These are phyloP conservation scores for Pseudonitzschia delicatissima DNA, from an alignment of 108 stramenopile genomes.

Conservation along the genomic window DNA sequence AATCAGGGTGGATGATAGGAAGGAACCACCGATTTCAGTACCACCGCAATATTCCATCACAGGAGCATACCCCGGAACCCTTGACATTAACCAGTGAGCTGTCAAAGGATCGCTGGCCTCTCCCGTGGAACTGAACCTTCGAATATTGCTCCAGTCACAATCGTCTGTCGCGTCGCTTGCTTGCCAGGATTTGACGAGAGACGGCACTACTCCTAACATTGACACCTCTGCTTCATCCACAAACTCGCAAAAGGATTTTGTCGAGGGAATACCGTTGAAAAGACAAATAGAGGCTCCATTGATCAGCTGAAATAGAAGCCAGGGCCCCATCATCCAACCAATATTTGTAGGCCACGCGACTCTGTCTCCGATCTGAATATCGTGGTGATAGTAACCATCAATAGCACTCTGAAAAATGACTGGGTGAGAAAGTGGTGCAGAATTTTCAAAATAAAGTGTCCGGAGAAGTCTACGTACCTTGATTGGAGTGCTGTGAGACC, in stretches of 20 bases:
- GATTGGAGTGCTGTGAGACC: slow-evolving; percentile 39
- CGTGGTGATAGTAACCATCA: slow-evolving; percentile 41
- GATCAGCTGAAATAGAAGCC: slow-evolving; percentile 40
- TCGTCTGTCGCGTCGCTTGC: slow-evolving; percentile 20
- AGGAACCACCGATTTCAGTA: slow-evolving; percentile 40
- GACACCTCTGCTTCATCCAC: slow-evolving; percentile 32
- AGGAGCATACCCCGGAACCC: slow-evolving; percentile 35
- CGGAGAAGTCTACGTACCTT: slow-evolving; percentile 9
- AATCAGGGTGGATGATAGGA: slow-evolving; percentile 36
- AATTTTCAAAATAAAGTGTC: not conserved
- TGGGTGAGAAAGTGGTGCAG: not conserved
- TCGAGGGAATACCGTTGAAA: slow-evolving; percentile 41
- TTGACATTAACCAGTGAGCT: slow-evolving; percentile 34
- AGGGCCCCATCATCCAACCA: slow-evolving; percentile 48
- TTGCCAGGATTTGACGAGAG: slow-evolving; percentile 37
- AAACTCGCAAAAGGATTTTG: slow-evolving; percentile 34
- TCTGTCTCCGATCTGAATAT: slow-evolving; percentile 35
- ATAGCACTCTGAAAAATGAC: slow-evolving; percentile 14
- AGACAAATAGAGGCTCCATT: slow-evolving; percentile 37
- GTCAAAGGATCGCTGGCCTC: slow-evolving; percentile 38
- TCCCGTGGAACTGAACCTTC: slow-evolving; percentile 34
- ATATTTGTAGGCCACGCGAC: slow-evolving; percentile 41
- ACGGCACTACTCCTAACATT: slow-evolving; percentile 36
- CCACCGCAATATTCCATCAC: slow-evolving; percentile 42
- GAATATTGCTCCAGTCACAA: slow-evolving; percentile 37